Base-by-base conservation (phyloP, 306 rosid species). In the Ormosia emarginata region DNA sequence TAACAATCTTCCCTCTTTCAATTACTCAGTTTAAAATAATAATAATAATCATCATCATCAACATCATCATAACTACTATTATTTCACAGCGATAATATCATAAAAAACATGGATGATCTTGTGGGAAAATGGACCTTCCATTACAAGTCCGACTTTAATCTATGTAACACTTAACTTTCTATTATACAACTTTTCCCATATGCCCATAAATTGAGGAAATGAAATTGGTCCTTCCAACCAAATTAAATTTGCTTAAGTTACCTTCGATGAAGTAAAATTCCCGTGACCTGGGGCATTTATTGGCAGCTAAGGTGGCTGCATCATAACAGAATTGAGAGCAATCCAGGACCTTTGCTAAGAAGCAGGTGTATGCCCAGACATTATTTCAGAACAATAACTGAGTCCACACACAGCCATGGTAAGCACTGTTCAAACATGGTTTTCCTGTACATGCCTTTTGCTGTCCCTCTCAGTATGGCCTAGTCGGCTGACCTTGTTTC, bases 391-490 rank as follows among this genome's bases (percentile, higher is more conserved):
- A 76, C 29, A 40, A 49, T 32, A 70, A 44, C 49, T 4, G n/a
- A 67, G 65, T 10, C 50, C 43, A 15, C 58, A 59, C 68, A 29
- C 33, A 13, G 46, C 68, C 46, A 30, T 47, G 53, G 49, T 14
- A 50, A 43, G 17, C 64, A 71, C 13, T 66, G 47, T 29, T 88
- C 90, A 92, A n/a, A 75, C 90, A 79, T 83, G 92, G 77, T 90
- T 93, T 85, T 91, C 97, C 52, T 88, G 97, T 5, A 57, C 80
- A 73, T 88, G 91, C 86, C 92, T 87, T 87, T 88, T 89, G 85
- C 71, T 84, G 49, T 93, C 97, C 87, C 94, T 90, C 79, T 91
- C 95, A 2, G 82, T 34, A 74, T 91, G 88, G 70, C 92, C 83
- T 69, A 80, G 81, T 44, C 91, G 90, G 41, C 87, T 53, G 44